Base-by-base conservation (phyloP, 2,329 filamentous ascomycete species). In the Samsoniella hepiali region DNA sequence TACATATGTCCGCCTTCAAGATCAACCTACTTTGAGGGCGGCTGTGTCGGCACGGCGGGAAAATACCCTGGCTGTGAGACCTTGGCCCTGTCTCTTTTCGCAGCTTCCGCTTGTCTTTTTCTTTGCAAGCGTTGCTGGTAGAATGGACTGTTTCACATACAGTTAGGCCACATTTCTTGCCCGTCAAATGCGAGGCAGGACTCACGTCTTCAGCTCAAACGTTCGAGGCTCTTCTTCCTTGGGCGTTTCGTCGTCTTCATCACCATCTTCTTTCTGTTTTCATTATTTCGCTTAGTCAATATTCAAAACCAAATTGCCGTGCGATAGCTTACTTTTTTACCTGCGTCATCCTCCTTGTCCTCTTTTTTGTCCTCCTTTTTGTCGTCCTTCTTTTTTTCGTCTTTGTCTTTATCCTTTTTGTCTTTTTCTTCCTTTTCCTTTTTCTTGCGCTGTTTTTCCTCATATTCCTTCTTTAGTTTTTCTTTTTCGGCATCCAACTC, bases 111-210 rank as follows among this genome's bases (percentile, higher is more conserved):
- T 45, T 78, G 75, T 13, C 77, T 71, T 72, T 93, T 88, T 72
- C 89, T 90, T 73, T 92, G 87, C 58, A 97, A 74, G 17, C 95
- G 87, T 78, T 93, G 91, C 69, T 94, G 89, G 73, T 92, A 96
- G 76, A 99, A 97, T 32, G 87, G 84, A 69, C 91, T 95, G 70
- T 58, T 53, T 22, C 5, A 11, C 27, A 63, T 22, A 27, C 29
- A 29, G 44, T 36, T 45, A 47, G 55, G 29, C 59, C 13, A 34
- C 27, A 5, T 2, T 5, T 38, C 34, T 54, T 44, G 27, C 49
- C n/a, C 8, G 38, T 11, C 29, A 38, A 1, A 2, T 11, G 10
- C 6, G 3, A 34, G 2, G 29, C 51, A 61, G 40, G 58, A 65
- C 69, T 11, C 77, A 94, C 90, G 88, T 93, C 72, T 94, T 90